A percentile compares a stretch with the other conserved stretches of the same genome.
These are phyloP conservation scores for Xerophyta viscosa DNA, from an alignment of 106 monocot species.

Conservation along the genomic window DNA sequence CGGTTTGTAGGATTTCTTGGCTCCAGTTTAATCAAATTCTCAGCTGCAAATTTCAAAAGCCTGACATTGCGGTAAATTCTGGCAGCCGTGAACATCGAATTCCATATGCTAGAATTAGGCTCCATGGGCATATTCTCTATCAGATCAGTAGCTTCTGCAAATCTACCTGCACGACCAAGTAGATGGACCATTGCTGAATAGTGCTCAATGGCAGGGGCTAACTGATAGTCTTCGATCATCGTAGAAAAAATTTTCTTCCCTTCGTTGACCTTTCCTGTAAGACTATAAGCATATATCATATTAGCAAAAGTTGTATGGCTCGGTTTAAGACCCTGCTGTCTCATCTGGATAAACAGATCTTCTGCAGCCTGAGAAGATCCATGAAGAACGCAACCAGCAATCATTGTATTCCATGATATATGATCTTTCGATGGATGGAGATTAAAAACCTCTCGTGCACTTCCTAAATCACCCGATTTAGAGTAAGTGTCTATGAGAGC, in stretches of 20 bases:
- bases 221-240: conserved; percentile 31
- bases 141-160: conserved; percentile 53
- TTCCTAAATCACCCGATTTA: conserved; percentile 52
- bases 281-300: conserved; percentile 42
- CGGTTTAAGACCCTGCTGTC: conserved; percentile 28
- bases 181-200: conserved; percentile 67
- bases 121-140: conserved; percentile 54
- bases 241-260: conserved; percentile 44
- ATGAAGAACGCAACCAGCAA: conserved; percentile 57
- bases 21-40: conserved; percentile 36
- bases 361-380: conserved; percentile 28
- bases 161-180: conserved; percentile 53
- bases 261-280: conserved; percentile 53
- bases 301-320: conserved; percentile 38
- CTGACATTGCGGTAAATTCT: conserved; percentile 42
- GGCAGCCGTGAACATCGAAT: conserved; percentile 46
- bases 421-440: conserved; percentile 27
- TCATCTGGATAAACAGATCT: conserved; percentile 53
- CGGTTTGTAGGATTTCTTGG: conserved; percentile 23
- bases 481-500: conserved; percentile 58
- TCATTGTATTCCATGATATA: conserved; percentile 78
- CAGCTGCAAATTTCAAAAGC: conserved; percentile 38
- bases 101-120: conserved; percentile 57
- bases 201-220: conserved; percentile 36
- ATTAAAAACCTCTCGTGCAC: conserved; percentile 47